Percentiles rank a stretch among this genome's conserved stretches.
Conservation (phyloP, 2,329 filamentous ascomycete species). For the Thelonectria olida region DNA sequence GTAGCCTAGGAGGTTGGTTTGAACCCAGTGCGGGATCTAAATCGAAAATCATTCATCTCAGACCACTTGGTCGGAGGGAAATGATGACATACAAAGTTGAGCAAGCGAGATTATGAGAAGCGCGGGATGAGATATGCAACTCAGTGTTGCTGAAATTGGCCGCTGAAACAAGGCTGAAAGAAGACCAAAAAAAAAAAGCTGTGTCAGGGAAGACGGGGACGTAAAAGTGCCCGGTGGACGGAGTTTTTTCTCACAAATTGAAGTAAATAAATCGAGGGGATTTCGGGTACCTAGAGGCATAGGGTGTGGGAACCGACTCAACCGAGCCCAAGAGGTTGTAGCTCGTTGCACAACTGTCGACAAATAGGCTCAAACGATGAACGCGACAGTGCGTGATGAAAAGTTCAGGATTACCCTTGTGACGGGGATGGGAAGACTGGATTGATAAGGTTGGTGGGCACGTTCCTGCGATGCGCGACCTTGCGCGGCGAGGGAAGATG, state of each 20-base stretch:
- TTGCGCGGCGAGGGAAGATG: slow-evolving; percentile 25
- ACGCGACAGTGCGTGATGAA: slow-evolving; percentile 18
- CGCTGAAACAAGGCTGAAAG: slow-evolving; percentile 18
- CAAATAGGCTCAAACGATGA: slow-evolving; percentile 6
- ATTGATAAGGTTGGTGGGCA: slow-evolving; percentile 8
- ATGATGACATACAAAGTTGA: not conserved
- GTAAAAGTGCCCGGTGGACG: not conserved
- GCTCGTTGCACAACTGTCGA: slow-evolving; percentile 25
- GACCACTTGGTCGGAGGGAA: slow-evolving; percentile 12
- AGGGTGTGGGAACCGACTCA: not conserved
- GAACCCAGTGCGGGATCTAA: not conserved
- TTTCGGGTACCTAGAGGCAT: slow-evolving; percentile 29
- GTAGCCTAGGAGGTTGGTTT: not conserved
- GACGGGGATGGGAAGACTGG: not conserved
- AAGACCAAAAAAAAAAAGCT: slow-evolving; percentile 3
- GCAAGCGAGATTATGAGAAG: not conserved
- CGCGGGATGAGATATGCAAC: not conserved
- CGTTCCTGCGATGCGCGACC: too few species aligned
- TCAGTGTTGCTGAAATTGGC: slow-evolving; percentile 6
- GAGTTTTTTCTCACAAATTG: not conserved
- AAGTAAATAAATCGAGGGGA: slow-evolving; percentile 5
- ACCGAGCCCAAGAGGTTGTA: slow-evolving; percentile 14
- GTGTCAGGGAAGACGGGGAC: slow-evolving; percentile 6
- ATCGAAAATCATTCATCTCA: slow-evolving; percentile 4
- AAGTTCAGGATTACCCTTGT: slow-evolving; percentile 1